A percentile compares a stretch with the other conserved stretches of the same genome.
Evolutionary conservation across 495 filamentous ascomycete genomes (phyloP).

Genomic region (Rhizodiscina lignyota): DNA sequence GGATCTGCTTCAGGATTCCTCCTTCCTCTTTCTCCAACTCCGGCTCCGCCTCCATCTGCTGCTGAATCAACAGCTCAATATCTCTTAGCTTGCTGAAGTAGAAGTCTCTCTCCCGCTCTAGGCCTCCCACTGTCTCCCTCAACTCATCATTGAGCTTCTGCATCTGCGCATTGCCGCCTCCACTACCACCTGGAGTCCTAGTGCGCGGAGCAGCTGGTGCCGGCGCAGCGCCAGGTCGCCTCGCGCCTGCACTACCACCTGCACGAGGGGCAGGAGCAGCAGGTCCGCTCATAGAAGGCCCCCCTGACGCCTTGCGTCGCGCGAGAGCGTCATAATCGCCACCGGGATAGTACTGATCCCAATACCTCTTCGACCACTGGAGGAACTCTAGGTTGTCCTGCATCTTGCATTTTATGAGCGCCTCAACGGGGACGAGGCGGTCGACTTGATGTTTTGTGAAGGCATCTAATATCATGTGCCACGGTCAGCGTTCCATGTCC

Average conservation of each 20-base stretch:
- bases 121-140: slow-evolving; percentile 26
- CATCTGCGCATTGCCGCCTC: slow-evolving; percentile 45
- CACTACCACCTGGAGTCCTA: slow-evolving; percentile 27
- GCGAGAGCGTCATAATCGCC: slow-evolving; percentile 85
- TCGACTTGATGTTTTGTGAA: slow-evolving; percentile 79
- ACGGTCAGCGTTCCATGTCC: neutral
- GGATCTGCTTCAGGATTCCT: slow-evolving; percentile 81
- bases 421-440: slow-evolving; percentile 70
- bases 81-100: slow-evolving; percentile 97
- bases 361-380: slow-evolving; percentile 89
- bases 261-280: slow-evolving; percentile 25
- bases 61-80: slow-evolving; percentile 86
- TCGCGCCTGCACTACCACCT: slow-evolving; percentile 29
- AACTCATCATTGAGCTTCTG: slow-evolving; percentile 66
- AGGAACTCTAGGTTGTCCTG: slow-evolving; percentile 99
- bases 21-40: slow-evolving; percentile 87
- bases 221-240: slow-evolving; percentile 51
- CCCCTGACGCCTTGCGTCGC: slow-evolving; percentile 64
- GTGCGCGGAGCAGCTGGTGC: slow-evolving; percentile 29
- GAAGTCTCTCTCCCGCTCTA: slow-evolving; percentile 69
- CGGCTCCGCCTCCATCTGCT: slow-evolving; percentile 76
- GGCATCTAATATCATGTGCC: slow-evolving; percentile 36
- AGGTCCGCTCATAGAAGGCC: slow-evolving; percentile 32
- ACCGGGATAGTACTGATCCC: slow-evolving; percentile 95
- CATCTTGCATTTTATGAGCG: slow-evolving; percentile 94